Evolutionary conservation across 306 rosid genomes (phyloP).

Genomic region (Cucumis hystrix): DNA sequence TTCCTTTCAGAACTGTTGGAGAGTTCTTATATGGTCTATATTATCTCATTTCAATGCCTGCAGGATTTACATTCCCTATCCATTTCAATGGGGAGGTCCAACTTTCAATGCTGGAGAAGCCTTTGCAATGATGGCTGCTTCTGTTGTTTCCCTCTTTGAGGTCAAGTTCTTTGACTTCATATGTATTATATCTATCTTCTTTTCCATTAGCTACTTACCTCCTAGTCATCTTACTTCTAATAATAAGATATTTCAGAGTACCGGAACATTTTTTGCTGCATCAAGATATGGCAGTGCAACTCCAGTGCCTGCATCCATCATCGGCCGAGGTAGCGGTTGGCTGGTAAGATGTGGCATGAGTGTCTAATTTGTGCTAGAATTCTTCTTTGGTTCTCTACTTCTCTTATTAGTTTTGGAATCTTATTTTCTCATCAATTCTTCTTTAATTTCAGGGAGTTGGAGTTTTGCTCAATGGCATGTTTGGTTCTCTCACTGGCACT

Average conservation of each 20-base stretch:
- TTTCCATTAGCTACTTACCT: background rate
- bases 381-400: background rate
- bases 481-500: constrained; percentile 54
- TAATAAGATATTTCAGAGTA: constrained; percentile 30
- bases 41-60: background rate
- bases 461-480: constrained; percentile 48
- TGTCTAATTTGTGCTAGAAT: background rate
- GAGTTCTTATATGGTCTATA: background rate
- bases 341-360: constrained; percentile 27
- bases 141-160: constrained; percentile 74
- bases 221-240: background rate
- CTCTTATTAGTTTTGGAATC: background rate
- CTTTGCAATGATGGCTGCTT: constrained; percentile 75
- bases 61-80: constrained; percentile 70
- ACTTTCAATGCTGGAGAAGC: constrained; percentile 68
- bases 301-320: constrained; percentile 70
- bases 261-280: constrained; percentile 64
- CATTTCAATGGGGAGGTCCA: constrained; percentile 89
- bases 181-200: background rate
- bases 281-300: constrained; percentile 80
- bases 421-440: background rate
- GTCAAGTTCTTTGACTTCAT: constrained; percentile 16
- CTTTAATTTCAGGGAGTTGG: constrained; percentile 50
- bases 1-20: background rate
- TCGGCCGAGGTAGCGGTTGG: constrained; percentile 78